phyloP scores from a whole-genome alignment of 768 basidiomycete species.

The Russula earlei region DNA sequence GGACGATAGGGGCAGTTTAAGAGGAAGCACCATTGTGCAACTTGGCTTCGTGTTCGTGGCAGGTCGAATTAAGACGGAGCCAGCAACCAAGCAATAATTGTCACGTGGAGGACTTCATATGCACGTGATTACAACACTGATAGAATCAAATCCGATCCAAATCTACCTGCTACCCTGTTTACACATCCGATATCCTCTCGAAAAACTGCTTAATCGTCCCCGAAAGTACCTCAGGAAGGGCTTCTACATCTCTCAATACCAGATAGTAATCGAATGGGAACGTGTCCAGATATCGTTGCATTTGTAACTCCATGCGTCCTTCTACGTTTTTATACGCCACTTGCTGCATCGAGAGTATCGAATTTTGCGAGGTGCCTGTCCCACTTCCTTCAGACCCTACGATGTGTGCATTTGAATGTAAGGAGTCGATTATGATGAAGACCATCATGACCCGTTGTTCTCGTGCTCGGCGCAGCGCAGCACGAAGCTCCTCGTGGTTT shows the following conservation, averaged over 20 bases:
- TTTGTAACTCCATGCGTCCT: conserved; percentile 77
- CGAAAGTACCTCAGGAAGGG: conserved; percentile 82
- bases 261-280: conserved; percentile 99
- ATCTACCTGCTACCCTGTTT: conserved; percentile 17
- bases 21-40: not conserved
- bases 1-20: not conserved
- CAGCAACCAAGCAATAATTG: too few species aligned
- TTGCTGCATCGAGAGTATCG: conserved; percentile 89
- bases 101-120: too few species aligned
- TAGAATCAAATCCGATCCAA: too few species aligned
- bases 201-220: conserved; percentile 90
- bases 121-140: not conserved
- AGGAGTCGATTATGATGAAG: conserved; percentile 90
- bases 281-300: conserved; percentile 85
- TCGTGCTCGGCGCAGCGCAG: conserved; percentile 71
- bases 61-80: too few species aligned
- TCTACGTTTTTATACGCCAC: conserved; percentile 76
- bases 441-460: conserved; percentile 92
- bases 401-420: conserved; percentile 42
- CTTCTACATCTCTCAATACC: conserved; percentile 83
- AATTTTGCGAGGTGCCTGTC: conserved; percentile 38
- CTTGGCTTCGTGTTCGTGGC: too few species aligned
- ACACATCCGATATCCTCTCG: conserved; percentile 62
- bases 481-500: conserved; percentile 79
- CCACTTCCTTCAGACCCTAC: not conserved